Evolutionary conservation across 345 rosid genomes (phyloP), one percentile per base, ranked within the genome.

Genomic region (Eucalyptus tenuipes): DNA sequence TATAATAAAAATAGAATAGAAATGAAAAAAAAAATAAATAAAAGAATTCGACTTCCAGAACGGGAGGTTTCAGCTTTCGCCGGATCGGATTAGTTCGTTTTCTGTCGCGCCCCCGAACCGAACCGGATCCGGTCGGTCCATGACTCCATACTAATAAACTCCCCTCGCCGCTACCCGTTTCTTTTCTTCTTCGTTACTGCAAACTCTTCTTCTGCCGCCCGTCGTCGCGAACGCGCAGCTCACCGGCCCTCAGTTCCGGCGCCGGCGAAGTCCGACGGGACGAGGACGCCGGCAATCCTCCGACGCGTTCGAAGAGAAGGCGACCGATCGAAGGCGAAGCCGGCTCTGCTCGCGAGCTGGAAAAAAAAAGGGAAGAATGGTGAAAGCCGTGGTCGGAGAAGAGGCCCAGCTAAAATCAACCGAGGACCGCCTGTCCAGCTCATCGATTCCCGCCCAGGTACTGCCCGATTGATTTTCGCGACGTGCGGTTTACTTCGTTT

Each of bases 331-430:
- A 37, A 20, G 84, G 84, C 27, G 47, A 40, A 75, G 84, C 84
- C 15, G 84, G 4, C 84, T 22, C 29, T 3, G 47, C 29, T 22
- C 86, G 89, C 29, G 2, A 27, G 18, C 42, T 57, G 52, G 8
- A 52, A 3, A 59, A 2, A 33, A 13, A 27, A n/a, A n/a, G n/a
- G 37, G 27, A 88, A 89, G 49, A 90, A 97, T 96, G 99, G 99
- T 97, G 95, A 97, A 95, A 93, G 95, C 95, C 12, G 95, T 95
- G 79, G 92, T 94, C 52, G 99, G 98, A 90, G 99, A 97, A 91
- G 99, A 96, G 91, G 49, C 92, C 85, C 96, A 91, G 87, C 98
- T 97, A 90, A 92, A 90, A 64, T 89, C 88, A 82, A 90, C 93
- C n/a, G 98, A 97, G 91, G 93, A 95, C 91, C 98, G 97, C 89